Evolutionary conservation across 1,284 basidiomycete species (phyloP).

Genomic region (Xerocomus minutiporus): DNA sequence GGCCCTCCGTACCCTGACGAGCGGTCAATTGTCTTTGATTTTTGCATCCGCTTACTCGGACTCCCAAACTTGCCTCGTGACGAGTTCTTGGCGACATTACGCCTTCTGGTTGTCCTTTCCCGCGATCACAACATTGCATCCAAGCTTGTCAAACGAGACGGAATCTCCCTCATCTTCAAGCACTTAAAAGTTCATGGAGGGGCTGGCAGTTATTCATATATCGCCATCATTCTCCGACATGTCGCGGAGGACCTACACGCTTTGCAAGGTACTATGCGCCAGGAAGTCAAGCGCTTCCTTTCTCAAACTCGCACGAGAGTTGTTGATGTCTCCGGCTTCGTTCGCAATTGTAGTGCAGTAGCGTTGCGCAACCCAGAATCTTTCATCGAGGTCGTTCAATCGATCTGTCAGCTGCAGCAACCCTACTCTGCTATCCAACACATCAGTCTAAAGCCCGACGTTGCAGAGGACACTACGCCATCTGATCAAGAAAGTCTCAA

Average conservation of each 20-base stretch:
- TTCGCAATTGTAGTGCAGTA: slow-evolving; percentile 75
- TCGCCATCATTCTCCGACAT: slow-evolving; percentile 87
- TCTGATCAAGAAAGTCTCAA: slow-evolving; percentile 25
- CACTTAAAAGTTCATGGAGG: slow-evolving; percentile 58
- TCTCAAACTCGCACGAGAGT: slow-evolving; percentile 64
- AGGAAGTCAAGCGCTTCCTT: slow-evolving; percentile 78
- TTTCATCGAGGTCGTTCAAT: slow-evolving; percentile 74
- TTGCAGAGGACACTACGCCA: slow-evolving; percentile 20
- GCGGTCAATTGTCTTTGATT: slow-evolving; percentile 66
- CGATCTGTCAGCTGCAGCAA: slow-evolving; percentile 68
- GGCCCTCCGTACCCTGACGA: slow-evolving; percentile 63
- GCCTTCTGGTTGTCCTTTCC: slow-evolving; percentile 80
- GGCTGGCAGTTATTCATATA: slow-evolving; percentile 74
- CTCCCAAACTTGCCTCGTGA: slow-evolving; percentile 65
- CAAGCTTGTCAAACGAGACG: slow-evolving; percentile 62
- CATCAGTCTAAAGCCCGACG: slow-evolving; percentile 54
- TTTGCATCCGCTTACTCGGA: slow-evolving; percentile 64
- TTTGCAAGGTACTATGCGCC: slow-evolving; percentile 72
- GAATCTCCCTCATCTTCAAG: slow-evolving; percentile 62
- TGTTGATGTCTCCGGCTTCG: slow-evolving; percentile 70
- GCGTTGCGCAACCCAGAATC: slow-evolving; percentile 76
- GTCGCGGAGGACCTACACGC: slow-evolving; percentile 75
- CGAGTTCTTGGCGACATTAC: slow-evolving; percentile 74
- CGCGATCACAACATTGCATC: slow-evolving; percentile 58
- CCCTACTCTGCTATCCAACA: slow-evolving; percentile 62